Percentiles rank a stretch among this genome's conserved stretches.
Evolutionary conservation across 139 green algal genomes (phyloP).

Genomic region (Desmodesmus armatus): DNA sequence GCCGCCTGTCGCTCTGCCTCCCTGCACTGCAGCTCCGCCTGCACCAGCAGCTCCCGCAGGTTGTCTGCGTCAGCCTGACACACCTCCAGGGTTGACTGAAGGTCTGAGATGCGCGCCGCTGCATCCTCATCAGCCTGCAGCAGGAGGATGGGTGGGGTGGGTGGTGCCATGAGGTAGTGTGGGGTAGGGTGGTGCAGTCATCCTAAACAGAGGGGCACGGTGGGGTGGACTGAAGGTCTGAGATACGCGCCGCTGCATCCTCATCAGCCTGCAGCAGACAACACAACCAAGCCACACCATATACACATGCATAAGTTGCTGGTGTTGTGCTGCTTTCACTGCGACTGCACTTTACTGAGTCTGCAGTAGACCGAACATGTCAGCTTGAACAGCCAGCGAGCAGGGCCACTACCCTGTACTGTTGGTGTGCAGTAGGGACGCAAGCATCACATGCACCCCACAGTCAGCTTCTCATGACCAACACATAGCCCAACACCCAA

Average conservation of each 20-base stretch:
- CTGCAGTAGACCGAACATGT: not conserved
- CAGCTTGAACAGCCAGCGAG: not conserved
- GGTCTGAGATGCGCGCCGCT: not conserved
- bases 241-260: not conserved
- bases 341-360: too few species aligned
- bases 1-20: slow-evolving; percentile 6
- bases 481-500: too few species aligned
- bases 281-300: not conserved
- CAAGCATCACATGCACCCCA: not conserved
- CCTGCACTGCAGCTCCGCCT: not conserved
- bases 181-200: too few species aligned
- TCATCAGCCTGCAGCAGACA: not conserved
- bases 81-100: not conserved
- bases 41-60: not conserved
- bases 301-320: not conserved
- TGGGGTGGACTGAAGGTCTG: not conserved
- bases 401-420: not conserved
- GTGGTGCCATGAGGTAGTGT: too few species aligned
- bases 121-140: slow-evolving; percentile 3
- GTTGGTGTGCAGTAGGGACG: not conserved
- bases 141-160: too few species aligned
- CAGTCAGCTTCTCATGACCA: not conserved
- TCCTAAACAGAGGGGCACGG: too few species aligned
- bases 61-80: not conserved
- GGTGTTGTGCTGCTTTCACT: too few species aligned